Conservation (phyloP, 441 rosid species). For the Populus hybrid region DNA sequence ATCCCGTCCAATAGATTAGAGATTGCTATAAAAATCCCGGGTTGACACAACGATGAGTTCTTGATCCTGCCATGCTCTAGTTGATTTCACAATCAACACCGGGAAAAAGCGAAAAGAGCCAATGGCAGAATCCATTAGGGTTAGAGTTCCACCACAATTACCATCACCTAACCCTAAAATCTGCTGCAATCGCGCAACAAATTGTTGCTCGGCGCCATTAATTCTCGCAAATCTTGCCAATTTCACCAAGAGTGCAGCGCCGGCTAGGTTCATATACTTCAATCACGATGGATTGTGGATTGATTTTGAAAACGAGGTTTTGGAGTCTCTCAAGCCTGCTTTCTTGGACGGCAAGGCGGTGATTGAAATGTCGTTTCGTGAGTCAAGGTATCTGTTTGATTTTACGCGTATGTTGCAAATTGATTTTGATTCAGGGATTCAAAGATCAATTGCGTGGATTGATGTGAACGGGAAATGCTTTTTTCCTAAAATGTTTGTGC, state of each 20-base stretch:
- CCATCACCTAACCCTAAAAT: neutral
- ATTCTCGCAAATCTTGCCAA: conserved; percentile 19
- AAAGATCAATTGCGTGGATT: conserved; percentile 49
- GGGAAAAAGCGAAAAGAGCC: too few species aligned
- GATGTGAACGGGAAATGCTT: conserved; percentile 42
- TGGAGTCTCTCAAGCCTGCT: conserved; percentile 21
- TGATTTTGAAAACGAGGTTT: conserved; percentile 32
- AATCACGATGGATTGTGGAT: conserved; percentile 32
- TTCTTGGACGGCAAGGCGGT: conserved; percentile 23
- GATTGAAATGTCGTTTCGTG: too few species aligned
- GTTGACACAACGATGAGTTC: neutral
- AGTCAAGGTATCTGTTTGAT: conserved; percentile 22
- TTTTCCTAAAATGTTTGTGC: conserved; percentile 33
- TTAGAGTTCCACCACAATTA: conserved; percentile 2
- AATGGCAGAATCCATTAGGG: conserved; percentile 25
- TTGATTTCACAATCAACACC: too few species aligned
- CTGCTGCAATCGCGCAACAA: neutral
- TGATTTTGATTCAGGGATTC: conserved; percentile 32
- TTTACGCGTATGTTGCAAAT: conserved; percentile 42
- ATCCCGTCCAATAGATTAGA: neutral
- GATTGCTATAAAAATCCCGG: neutral
- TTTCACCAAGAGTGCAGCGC: conserved; percentile 31
- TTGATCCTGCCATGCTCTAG: neutral
- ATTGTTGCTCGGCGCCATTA: neutral
- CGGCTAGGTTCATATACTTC: conserved; percentile 38